Evolutionary conservation across 2,329 filamentous ascomycete species (phyloP), one percentile per base, ranked within the genome.

Genomic region (Colletotrichum melonis): DNA sequence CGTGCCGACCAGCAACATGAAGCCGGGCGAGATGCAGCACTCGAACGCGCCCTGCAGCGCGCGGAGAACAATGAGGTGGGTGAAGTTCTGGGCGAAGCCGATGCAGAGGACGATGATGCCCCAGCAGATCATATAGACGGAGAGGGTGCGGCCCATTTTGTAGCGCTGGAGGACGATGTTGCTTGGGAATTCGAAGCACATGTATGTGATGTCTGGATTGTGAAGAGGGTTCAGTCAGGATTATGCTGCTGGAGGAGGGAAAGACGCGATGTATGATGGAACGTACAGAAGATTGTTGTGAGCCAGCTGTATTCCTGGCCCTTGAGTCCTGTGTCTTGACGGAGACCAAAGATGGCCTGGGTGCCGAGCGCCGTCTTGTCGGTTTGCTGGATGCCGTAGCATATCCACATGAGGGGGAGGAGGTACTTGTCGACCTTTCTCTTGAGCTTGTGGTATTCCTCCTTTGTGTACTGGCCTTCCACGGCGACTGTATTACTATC

Each of bases 321-420:
- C 1, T 75, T 69, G 4, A 81, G 74, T 5, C 71, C 54, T 2
- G 77, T 77, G 35, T 77, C 82, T 42, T 79, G 76, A 49, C 78
- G 72, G 4, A 84, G 77, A 6, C 83, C 83, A 59, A 84, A 84
- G 0, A 79, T 83, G 19, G 83, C 83, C 63, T 84, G 83, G 0
- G 78, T 81, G 24, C 82, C 79, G 19, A 84, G 78, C 0, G 83
- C 82, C 1, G 84, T 87, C 76, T 87, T 87, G 77, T 87, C 85
- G 0, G 81, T 83, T 75, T 87, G 86, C 74, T 88, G 86, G 62
- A 87, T 84, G 46, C 86, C 86, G 71, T 87, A 87, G 75, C 85
- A 86, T 8, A 83, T 77, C 81, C 83, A 87, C 85, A 87, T 87
- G 55, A 87, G 76, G 1, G 85, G 85, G 0, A 87, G 80, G 19